These are phyloP conservation scores for Penicillium coprophilum DNA, from an alignment of 495 filamentous ascomycete species.

Conservation along the genomic window DNA sequence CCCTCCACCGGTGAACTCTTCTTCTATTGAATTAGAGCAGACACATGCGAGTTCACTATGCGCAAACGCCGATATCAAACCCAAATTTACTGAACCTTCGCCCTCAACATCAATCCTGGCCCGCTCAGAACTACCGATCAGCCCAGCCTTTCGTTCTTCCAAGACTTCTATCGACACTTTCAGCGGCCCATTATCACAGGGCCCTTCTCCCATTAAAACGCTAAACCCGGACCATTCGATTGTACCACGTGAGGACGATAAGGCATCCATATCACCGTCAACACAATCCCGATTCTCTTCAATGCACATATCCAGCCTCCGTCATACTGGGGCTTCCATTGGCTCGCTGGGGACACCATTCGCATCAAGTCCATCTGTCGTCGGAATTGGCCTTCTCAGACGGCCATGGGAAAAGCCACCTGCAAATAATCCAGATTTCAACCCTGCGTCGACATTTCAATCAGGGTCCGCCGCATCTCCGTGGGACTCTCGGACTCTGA, in stretches of 20 bases:
- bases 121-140: background rate
- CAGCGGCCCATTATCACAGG: background rate
- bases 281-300: background rate
- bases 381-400: background rate
- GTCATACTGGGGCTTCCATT: slow-evolving; percentile 1
- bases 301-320: slow-evolving; percentile 1
- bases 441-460: background rate
- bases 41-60: no score
- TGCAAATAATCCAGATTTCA: background rate
- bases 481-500: background rate
- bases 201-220: background rate
- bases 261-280: background rate
- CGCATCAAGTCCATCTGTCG: slow-evolving; percentile 1
- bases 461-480: background rate
- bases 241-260: background rate
- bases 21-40: background rate
- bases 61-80: background rate
- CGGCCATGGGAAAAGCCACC: slow-evolving; percentile 2
- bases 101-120: background rate
- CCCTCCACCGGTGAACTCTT: background rate
- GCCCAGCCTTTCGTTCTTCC: background rate
- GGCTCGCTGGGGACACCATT: background rate
- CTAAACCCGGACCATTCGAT: background rate
- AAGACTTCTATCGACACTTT: background rate
- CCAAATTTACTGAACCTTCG: background rate